A percentile compares a stretch with the other conserved stretches of the same genome.
These are phyloP conservation scores for Backusella liffmaniae DNA, from an alignment of 192 early-diverging fungal species.

Conservation along the genomic window DNA sequence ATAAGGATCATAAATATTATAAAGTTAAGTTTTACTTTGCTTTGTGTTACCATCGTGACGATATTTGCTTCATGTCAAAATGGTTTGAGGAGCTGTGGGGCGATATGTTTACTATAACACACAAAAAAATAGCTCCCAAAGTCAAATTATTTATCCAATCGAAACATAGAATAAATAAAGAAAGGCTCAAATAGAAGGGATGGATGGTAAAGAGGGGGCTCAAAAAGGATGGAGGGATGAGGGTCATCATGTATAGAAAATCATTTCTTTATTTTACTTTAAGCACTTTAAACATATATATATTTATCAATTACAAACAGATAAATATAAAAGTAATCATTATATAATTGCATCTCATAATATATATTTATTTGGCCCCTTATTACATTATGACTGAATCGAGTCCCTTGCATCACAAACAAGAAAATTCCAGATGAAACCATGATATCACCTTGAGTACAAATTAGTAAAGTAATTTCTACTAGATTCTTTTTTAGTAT, in stretches of 20 bases:
- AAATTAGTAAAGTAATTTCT: slow-evolving; percentile 6
- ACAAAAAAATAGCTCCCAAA: neutral
- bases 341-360: slow-evolving; percentile 1
- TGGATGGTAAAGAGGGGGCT: neutral
- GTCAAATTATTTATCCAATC: neutral
- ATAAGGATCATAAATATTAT: slow-evolving; percentile 8
- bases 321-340: neutral
- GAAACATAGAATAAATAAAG: neutral
- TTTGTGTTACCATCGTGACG: slow-evolving; percentile 2
- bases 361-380: neutral
- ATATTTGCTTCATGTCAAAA: slow-evolving; percentile 9
- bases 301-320: neutral
- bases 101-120: neutral
- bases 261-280: neutral
- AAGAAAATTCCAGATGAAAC: slow-evolving; percentile 7
- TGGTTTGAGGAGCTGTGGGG: neutral
- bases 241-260: neutral
- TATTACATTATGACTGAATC: neutral
- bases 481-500: slow-evolving; percentile 3
- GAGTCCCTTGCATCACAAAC: slow-evolving; percentile 6
- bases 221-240: neutral
- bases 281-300: neutral
- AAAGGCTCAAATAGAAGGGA: neutral
- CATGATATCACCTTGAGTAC: slow-evolving; percentile 2
- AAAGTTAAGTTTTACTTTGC: slow-evolving; percentile 8